These are phyloP conservation scores for Gossypium arboreum DNA, from an alignment of 345 rosid genomes.

Conservation along the genomic window DNA sequence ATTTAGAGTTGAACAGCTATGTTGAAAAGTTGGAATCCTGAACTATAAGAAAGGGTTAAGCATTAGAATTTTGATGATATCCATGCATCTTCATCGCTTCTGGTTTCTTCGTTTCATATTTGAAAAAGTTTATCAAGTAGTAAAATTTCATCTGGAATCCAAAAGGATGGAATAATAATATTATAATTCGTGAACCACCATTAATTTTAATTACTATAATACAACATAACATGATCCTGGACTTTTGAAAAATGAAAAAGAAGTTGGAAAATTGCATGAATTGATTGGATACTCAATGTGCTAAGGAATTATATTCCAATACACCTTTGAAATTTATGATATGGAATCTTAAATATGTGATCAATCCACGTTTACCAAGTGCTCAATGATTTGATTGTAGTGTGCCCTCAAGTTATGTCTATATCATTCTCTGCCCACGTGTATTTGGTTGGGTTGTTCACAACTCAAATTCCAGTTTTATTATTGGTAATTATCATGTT, in stretches of 20 bases:
- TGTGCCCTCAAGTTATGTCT: slow-evolving; percentile 1
- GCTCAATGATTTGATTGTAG: slow-evolving; percentile 12
- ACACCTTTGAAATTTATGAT: slow-evolving; percentile 16
- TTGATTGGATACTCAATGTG: not conserved
- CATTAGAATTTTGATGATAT: not conserved
- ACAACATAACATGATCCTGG: not conserved
- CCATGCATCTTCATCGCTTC: not conserved
- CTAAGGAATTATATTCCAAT: slow-evolving; percentile 3
- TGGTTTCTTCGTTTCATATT: not conserved
- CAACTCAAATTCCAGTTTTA: too few species aligned
- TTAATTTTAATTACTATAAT: not conserved
- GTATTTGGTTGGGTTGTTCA: too few species aligned
- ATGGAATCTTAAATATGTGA: not conserved
- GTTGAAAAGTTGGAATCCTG: too few species aligned
- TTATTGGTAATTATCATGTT: too few species aligned
- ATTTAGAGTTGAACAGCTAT: too few species aligned
- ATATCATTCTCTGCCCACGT: too few species aligned
- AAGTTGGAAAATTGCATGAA: not conserved
- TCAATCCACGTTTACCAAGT: not conserved
- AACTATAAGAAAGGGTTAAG: too few species aligned
- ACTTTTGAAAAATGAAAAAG: not conserved
- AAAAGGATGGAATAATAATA: too few species aligned
- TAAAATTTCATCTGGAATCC: not conserved
- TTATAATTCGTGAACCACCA: not conserved
- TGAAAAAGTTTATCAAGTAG: too few species aligned